These are phyloP conservation scores for Thielaviopsis ethacetica DNA, from an alignment of 2,329 filamentous ascomycete genomes.

Conservation along the genomic window DNA sequence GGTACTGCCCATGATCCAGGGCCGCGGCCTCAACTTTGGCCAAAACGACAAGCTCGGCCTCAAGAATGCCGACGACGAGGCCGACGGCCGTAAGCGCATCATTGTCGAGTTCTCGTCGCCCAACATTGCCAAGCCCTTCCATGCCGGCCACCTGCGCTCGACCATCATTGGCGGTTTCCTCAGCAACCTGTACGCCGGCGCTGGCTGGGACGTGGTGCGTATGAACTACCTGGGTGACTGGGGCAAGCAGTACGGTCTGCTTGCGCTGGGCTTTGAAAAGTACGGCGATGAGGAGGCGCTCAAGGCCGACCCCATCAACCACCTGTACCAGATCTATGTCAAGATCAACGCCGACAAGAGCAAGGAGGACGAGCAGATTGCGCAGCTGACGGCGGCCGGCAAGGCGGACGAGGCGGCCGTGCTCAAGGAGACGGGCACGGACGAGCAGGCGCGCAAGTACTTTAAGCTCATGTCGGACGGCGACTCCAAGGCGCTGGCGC, in stretches of 20 bases:
- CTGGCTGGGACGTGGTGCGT: constrained; percentile 56
- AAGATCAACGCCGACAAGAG: constrained; percentile 53
- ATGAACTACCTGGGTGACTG: constrained; percentile 72
- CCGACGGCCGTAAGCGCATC: constrained; percentile 44
- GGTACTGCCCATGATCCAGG: constrained; percentile 53
- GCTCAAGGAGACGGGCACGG: constrained; percentile 40
- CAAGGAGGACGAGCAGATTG: constrained; percentile 50
- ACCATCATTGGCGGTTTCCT: constrained; percentile 70
- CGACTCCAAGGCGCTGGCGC: constrained; percentile 40
- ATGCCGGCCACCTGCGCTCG: constrained; percentile 59
- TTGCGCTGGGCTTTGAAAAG: constrained; percentile 58
- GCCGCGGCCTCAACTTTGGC: constrained; percentile 43
- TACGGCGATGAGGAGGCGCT: constrained; percentile 61
- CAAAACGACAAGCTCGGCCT: constrained; percentile 44
- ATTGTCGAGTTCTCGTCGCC: constrained; percentile 74
- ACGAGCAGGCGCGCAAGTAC: constrained; percentile 59
- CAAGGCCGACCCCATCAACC: constrained; percentile 58
- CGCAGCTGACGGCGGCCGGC: constrained; percentile 36
- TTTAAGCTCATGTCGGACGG: constrained; percentile 58
- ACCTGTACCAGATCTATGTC: constrained; percentile 70
- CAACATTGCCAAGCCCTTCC: constrained; percentile 76
- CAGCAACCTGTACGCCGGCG: constrained; percentile 51
- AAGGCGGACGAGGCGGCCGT: constrained; percentile 15
- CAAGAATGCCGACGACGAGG: constrained; percentile 43
- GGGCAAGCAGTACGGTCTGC: constrained; percentile 61